Percentiles rank a stretch among this genome's conserved stretches.
Evolutionary conservation across 257 asterid genomes (phyloP).

Genomic region (Coffea eugenioides): DNA sequence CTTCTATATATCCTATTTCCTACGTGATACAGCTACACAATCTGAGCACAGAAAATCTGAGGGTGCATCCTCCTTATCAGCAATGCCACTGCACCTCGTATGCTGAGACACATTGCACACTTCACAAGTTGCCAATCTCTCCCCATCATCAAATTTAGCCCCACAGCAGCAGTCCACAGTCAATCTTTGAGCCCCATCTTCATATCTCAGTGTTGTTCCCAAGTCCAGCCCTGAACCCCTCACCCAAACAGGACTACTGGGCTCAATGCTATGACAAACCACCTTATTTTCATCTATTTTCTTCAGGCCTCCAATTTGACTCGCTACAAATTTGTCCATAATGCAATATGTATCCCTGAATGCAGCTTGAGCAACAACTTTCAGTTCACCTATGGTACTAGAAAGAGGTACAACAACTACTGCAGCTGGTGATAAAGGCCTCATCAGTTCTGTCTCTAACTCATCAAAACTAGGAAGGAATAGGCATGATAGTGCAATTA

Average conservation of each 20-base stretch:
- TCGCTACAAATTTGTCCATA: conserved; percentile 61
- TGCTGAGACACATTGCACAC: conserved; percentile 26
- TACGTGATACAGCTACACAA: background rate
- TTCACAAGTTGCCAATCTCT: conserved; percentile 28
- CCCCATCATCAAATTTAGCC: conserved; percentile 29
- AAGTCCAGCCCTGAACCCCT: conserved; percentile 68
- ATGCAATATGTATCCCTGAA: conserved; percentile 68
- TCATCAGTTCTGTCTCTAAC: conserved; percentile 50
- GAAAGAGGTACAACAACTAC: conserved; percentile 48
- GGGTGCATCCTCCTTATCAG: conserved; percentile 20
- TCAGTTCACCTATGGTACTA: conserved; percentile 53
- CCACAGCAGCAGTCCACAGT: conserved; percentile 25
- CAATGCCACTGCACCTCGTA: conserved; percentile 22
- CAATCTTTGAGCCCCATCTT: conserved; percentile 45
- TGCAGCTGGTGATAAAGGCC: conserved; percentile 70
- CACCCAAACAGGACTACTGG: conserved; percentile 61
- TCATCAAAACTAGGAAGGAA: conserved; percentile 78
- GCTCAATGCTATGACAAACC: conserved; percentile 28
- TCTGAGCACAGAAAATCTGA: conserved; percentile 12
- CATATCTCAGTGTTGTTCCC: conserved; percentile 50
- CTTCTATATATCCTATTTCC: background rate
- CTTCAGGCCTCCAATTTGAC: conserved; percentile 66
- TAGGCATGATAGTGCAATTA: conserved; percentile 49
- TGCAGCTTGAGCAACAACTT: conserved; percentile 52
- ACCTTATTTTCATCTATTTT: conserved; percentile 49